Percentiles rank a stretch among this genome's conserved stretches.
Evolutionary conservation across 2,329 filamentous ascomycete genomes (phyloP).

Genomic region (Chaetomium olivaceum): DNA sequence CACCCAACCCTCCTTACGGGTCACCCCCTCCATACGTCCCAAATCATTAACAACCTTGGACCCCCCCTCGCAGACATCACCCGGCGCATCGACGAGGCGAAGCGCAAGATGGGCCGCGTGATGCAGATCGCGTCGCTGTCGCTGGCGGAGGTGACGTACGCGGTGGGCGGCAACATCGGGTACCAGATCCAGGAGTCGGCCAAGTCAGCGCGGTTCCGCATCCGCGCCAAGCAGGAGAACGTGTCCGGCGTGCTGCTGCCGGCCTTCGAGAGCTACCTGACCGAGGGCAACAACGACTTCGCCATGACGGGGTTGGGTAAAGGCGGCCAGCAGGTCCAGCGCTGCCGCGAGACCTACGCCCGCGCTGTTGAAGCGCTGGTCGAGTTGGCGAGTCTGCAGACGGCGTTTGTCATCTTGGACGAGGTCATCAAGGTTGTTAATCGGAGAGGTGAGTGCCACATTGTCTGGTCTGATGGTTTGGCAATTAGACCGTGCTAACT

Average conservation of each 20-base stretch:
- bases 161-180: conserved; percentile 90
- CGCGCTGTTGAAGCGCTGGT: conserved; percentile 94
- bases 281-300: conserved; percentile 92
- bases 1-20: neutral
- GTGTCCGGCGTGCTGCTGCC: conserved; percentile 95
- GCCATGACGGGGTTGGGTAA: conserved; percentile 93
- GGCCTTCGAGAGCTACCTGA: conserved; percentile 86
- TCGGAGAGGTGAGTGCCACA: conserved; percentile 67
- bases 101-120: conserved; percentile 97
- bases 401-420: conserved; percentile 95
- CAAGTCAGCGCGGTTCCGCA: conserved; percentile 86
- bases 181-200: conserved; percentile 98
- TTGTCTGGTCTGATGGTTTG: neutral
- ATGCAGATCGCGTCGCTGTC: conserved; percentile 99
- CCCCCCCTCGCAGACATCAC: conserved; percentile 60
- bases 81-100: conserved; percentile 94
- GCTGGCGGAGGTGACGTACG: conserved; percentile 94
- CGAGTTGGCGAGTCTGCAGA: conserved; percentile 90
- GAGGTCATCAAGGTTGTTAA: conserved; percentile 99
- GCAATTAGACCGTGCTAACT: conserved; percentile 34
- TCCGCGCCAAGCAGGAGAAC: conserved; percentile 96
- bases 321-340: conserved; percentile 94
- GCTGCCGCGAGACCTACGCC: conserved; percentile 92
- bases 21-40: neutral
- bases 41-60: neutral